phyloP scores from a whole-genome alignment of 768 basidiomycete species.

The Dioszegia aurantiaca region DNA sequence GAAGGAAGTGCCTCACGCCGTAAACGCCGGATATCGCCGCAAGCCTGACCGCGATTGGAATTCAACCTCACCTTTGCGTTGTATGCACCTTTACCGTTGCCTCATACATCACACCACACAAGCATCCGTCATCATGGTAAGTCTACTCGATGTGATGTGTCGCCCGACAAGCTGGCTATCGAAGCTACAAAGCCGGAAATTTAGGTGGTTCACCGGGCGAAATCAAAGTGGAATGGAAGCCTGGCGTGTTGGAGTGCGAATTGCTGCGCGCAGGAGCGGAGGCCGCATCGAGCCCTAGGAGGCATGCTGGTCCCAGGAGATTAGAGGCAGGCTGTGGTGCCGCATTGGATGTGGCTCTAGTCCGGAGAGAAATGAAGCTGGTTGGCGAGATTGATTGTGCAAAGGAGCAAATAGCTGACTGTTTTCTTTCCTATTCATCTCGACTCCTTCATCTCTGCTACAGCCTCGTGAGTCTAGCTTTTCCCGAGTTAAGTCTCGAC shows the following conservation, averaged over 20 bases:
- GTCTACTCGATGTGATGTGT: neutral
- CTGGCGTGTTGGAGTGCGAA: too few species aligned
- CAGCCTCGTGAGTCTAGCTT: conserved; percentile 25
- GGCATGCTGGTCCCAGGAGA: too few species aligned
- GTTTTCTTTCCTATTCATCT: conserved; percentile 12
- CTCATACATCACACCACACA: neutral
- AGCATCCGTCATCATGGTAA: conserved; percentile 15
- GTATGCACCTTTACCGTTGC: neutral
- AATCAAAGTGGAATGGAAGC: too few species aligned
- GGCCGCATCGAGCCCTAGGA: too few species aligned
- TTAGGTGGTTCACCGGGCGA: too few species aligned
- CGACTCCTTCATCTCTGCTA: neutral
- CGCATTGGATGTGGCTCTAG: too few species aligned
- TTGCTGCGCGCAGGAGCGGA: too few species aligned
- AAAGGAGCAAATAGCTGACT: neutral
- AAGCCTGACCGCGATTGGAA: neutral
- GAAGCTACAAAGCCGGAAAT: too few species aligned
- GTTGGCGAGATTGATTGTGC: neutral
- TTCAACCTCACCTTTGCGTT: neutral
- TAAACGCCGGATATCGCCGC: conserved; percentile 15
- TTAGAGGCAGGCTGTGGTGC: too few species aligned
- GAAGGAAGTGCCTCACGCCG: neutral
- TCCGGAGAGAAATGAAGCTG: neutral
- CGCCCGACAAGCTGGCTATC: neutral
- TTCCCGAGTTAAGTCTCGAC: neutral